These are phyloP conservation scores for Pycnococcus provasolii DNA, from an alignment of 139 green algal genomes.

Conservation along the genomic window DNA sequence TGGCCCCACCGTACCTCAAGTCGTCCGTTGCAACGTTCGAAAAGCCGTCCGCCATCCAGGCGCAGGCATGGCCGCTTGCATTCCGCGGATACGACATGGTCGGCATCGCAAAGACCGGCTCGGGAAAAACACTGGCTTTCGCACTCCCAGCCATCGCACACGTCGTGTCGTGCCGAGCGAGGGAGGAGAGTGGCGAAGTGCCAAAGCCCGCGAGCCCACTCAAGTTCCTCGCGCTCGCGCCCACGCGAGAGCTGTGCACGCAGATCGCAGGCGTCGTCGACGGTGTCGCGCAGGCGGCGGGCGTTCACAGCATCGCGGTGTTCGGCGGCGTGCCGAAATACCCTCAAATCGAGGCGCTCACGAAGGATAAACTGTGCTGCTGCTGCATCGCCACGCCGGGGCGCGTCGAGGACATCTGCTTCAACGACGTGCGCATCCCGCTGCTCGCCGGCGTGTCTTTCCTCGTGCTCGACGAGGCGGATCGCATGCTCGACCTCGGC, in stretches of 20 bases:
- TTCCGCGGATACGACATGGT: conserved; percentile 64
- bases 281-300: conserved; percentile 76
- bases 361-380: conserved; percentile 40
- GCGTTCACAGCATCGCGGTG: conserved; percentile 68
- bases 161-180: conserved; percentile 35
- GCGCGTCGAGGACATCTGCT: conserved; percentile 81
- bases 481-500: conserved; percentile 88
- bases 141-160: conserved; percentile 68
- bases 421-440: conserved; percentile 21
- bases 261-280: conserved; percentile 60
- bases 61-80: conserved; percentile 69
- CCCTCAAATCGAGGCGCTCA: conserved; percentile 66
- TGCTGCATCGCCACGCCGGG: conserved; percentile 83
- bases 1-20: not conserved
- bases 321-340: conserved; percentile 79
- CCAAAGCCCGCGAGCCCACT: conserved; percentile 34
- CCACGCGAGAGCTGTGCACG: conserved; percentile 68
- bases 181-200: too few species aligned
- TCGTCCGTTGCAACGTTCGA: conserved; percentile 37
- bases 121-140: conserved; percentile 75
- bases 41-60: conserved; percentile 72
- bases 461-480: conserved; percentile 32
- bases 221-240: conserved; percentile 66
- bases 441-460: not conserved
- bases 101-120: conserved; percentile 75